These are phyloP conservation scores for Megacollybia marginata DNA, from an alignment of 768 basidiomycete species.

Conservation along the genomic window DNA sequence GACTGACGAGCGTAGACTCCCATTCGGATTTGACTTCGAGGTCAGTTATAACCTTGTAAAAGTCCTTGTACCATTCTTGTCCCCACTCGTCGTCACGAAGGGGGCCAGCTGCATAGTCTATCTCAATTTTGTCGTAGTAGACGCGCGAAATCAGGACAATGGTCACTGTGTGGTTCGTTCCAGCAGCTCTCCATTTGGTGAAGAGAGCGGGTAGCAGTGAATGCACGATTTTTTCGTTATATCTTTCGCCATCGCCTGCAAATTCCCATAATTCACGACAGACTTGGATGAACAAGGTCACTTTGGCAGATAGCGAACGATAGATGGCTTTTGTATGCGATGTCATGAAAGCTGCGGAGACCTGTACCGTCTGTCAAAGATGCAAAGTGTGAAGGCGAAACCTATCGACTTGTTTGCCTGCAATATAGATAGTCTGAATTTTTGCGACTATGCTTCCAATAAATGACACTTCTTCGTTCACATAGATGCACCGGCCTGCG, in stretches of 20 bases:
- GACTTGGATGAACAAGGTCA: conserved; percentile 94
- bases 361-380: conserved; percentile 31
- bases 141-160: conserved; percentile 93
- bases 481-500: conserved; percentile 73
- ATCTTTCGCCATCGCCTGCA: conserved; percentile 91
- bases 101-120: conserved; percentile 78
- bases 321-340: conserved; percentile 82
- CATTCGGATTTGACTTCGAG: conserved; percentile 84
- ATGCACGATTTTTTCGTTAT: conserved; percentile 96
- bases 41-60: conserved; percentile 93
- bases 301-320: conserved; percentile 84
- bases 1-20: conserved; percentile 76
- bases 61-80: conserved; percentile 82
- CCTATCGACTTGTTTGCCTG: conserved; percentile 50
- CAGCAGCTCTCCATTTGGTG: conserved; percentile 71
- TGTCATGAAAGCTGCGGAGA: conserved; percentile 77
- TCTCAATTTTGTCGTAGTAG: conserved; percentile 75
- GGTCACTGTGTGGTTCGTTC: conserved; percentile 89
- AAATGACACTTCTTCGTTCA: conserved; percentile 80
- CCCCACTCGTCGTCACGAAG: conserved; percentile 69
- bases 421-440: conserved; percentile 71
- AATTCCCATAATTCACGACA: conserved; percentile 97
- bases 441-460: conserved; percentile 78
- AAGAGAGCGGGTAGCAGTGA: conserved; percentile 92
- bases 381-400: not conserved